Percentiles rank a stretch among this genome's conserved stretches.
Evolutionary conservation across 331 rosid genomes (phyloP).

Genomic region (Stylosanthes scabra): DNA sequence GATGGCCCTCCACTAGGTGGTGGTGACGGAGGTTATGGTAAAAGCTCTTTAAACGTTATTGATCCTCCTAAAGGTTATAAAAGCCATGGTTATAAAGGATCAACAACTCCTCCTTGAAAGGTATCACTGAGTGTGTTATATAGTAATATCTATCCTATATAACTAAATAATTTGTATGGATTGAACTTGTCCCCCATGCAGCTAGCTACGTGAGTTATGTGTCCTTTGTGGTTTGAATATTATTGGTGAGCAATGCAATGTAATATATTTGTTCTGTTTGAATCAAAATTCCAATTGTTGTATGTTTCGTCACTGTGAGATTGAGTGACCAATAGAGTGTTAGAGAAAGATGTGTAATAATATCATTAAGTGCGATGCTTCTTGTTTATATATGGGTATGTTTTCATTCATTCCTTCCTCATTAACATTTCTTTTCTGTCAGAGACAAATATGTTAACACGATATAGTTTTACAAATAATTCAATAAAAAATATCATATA

Average conservation of each 20-base stretch:
- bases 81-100: background rate
- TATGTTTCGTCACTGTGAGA: background rate
- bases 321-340: background rate
- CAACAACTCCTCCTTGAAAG: background rate
- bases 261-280: background rate
- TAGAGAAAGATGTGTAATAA: too few relatives aligned
- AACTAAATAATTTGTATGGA: slow-evolving; percentile 23
- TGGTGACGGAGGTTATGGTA: too few relatives aligned
- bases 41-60: too few relatives aligned
- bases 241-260: slow-evolving; percentile 4
- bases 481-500: too few relatives aligned
- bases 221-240: background rate
- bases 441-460: too few relatives aligned
- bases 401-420: too few relatives aligned
- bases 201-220: background rate
- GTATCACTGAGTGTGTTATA: slow-evolving; percentile 3
- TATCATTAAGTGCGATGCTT: too few relatives aligned
- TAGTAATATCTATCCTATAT: background rate
- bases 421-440: too few relatives aligned
- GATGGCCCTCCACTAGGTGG: too few relatives aligned
- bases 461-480: too few relatives aligned
- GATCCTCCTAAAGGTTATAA: too few relatives aligned
- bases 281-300: background rate
- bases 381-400: too few relatives aligned
- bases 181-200: background rate